Percentiles rank a stretch among this genome's conserved stretches.
phyloP scores from a whole-genome alignment of 495 filamentous ascomycete species.

The Lasiosphaeris hirsuta region DNA sequence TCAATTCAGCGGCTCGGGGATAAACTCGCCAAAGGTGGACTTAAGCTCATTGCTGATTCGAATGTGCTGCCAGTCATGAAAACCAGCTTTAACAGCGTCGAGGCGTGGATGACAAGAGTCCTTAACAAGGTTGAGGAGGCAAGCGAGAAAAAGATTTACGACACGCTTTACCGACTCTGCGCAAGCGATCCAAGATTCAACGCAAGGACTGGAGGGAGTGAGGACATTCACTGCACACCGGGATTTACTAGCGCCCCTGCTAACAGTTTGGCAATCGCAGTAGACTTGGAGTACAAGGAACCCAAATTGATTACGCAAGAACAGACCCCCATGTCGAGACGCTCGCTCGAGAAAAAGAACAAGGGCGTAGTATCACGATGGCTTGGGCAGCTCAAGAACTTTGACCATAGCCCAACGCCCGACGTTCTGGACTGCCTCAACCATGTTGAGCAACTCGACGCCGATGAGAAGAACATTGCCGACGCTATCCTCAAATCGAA shows the following conservation, averaged over 20 bases:
- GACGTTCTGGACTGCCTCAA: constrained; percentile 11
- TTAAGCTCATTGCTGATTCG: neutral
- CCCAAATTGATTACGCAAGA: neutral
- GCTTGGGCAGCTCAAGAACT: neutral
- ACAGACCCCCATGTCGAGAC: too few relatives aligned
- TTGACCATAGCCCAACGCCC: neutral
- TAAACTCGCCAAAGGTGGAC: neutral
- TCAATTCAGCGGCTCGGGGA: neutral
- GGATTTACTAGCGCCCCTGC: too few relatives aligned
- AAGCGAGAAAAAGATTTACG: neutral
- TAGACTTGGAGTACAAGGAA: neutral
- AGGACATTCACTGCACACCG: neutral
- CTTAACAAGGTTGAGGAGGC: neutral
- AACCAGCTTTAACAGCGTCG: neutral
- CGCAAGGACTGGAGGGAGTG: constrained; percentile 4
- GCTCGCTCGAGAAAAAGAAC: neutral
- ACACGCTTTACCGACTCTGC: constrained; percentile 8
- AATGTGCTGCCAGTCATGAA: neutral
- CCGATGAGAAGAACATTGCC: constrained; percentile 5
- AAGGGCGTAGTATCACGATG: neutral
- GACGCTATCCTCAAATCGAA: constrained; percentile 3
- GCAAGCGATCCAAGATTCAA: constrained; percentile 13
- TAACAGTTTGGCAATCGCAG: neutral
- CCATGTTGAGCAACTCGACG: constrained; percentile 4
- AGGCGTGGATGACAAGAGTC: neutral